Conservation (phyloP, 495 filamentous ascomycete species). For the Copromyces sp. region DNA sequence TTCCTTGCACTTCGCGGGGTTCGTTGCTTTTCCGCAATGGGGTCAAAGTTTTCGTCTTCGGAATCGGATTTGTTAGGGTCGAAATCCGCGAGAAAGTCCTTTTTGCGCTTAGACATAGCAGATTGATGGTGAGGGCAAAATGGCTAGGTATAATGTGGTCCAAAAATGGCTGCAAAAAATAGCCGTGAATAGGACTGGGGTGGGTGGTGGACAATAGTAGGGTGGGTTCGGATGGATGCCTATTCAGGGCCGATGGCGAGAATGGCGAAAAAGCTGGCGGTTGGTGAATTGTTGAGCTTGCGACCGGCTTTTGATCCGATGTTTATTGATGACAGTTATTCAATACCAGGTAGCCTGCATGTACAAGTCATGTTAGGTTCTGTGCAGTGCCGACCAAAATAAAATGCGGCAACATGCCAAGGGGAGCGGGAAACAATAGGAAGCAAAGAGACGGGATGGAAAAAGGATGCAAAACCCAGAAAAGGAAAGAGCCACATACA, state of each 20-base stretch:
- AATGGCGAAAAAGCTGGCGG: background rate
- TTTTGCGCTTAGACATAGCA: conserved; percentile 48
- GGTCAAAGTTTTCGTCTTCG: conserved; percentile 69
- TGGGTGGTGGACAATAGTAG: background rate
- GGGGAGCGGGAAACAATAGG: background rate
- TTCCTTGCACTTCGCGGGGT: conserved; percentile 25
- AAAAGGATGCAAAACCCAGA: background rate
- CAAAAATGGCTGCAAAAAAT: background rate
- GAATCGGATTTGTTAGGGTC: conserved; percentile 79
- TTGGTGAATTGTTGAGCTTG: background rate
- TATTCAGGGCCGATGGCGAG: background rate
- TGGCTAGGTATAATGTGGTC: background rate
- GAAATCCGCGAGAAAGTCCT: conserved; percentile 49
- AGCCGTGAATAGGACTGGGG: background rate
- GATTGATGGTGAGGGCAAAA: background rate
- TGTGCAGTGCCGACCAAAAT: background rate
- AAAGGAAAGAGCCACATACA: background rate
- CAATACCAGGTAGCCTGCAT: background rate
- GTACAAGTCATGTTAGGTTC: background rate
- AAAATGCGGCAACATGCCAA: background rate
- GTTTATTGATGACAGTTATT: background rate
- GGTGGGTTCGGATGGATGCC: background rate
- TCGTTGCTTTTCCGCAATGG: conserved; percentile 31
- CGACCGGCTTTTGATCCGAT: background rate
- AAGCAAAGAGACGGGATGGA: background rate